Conservation (phyloP, 345 rosid genomes). For the Rhodomyrtus tomentosa region DNA sequence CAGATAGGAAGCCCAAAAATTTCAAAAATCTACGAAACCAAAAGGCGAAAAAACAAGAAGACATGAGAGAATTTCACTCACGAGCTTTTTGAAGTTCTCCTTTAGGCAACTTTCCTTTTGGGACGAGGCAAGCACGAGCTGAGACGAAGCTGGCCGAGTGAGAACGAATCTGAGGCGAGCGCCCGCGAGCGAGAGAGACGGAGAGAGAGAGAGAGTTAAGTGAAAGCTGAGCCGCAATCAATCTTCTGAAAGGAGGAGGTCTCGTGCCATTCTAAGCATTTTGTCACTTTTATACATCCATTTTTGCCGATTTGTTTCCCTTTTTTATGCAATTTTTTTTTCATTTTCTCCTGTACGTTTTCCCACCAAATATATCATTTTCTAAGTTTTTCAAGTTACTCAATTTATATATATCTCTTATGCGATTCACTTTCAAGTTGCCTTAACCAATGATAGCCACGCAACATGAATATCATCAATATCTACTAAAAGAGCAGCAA, state of each 20-base stretch:
- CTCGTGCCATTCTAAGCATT: not conserved
- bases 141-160: not conserved
- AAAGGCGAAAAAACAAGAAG: not conserved
- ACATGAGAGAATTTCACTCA: not conserved
- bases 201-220: not conserved
- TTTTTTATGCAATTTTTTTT: not conserved
- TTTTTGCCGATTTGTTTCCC: not conserved
- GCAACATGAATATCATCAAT: too few species aligned
- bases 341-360: too few species aligned
- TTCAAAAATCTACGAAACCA: not conserved
- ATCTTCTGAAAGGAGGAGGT: not conserved
- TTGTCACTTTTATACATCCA: not conserved
- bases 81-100: not conserved
- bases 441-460: too few species aligned
- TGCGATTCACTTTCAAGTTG: too few species aligned
- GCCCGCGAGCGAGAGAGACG: not conserved
- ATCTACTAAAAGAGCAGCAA: too few species aligned
- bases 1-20: not conserved
- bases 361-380: too few species aligned
- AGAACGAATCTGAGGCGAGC: not conserved
- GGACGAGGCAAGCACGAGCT: not conserved
- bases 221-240: not conserved
- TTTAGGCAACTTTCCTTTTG: not conserved
- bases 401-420: too few species aligned
- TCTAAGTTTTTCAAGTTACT: too few species aligned